Base-by-base conservation (phyloP, 2,329 filamentous ascomycete genomes). In the Trichoderma harzianum region DNA sequence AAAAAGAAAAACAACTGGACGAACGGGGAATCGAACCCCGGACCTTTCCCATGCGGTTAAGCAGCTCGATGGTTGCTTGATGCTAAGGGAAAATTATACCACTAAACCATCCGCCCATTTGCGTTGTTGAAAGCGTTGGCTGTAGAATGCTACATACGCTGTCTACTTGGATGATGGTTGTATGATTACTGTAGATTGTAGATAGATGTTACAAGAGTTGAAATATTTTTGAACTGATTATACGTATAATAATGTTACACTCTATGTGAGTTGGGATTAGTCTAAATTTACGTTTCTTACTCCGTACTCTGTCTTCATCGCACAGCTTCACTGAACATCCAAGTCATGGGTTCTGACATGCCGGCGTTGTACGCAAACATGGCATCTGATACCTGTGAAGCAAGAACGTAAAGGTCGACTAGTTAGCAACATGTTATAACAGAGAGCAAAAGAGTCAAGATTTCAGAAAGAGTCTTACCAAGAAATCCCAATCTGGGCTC, bases 401-500 rank as follows among this genome's bases (percentile, higher is more conserved):
- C 1, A 12, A 6, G 3, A 2, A 53, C 2, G 18, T n/a, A 18
- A 64, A 51, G 7, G 3, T 24, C 12, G 1, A 18, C 6, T 11
- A 10, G 7, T 66, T n/a, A 71, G 53, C 26, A 30, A 7, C 7
- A 21, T 26, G 11, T 0, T 6, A 4, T 16, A 32, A 6, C 26
- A 30, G n/a, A 26, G 5, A 10, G 16, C 7, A 3, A 5, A 21
- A 1, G 2, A 11, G 5, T 30, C 2, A 8, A n/a, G 16, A 14
- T n/a, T 24, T 39, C 1, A n/a, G 3, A 3, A 5, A 28, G 21
- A 18, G 14, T 10, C 76, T 74, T 55, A 78, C 78, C 72, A 75
- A 74, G 3, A 76, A 74, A 30, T 78, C 78, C 77, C 77, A 79
- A 21, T 76, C 74, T 12, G 16, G 76, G 5, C 32, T 65, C 7